Conservation (phyloP, 441 rosid species). For the Pelargonium citronellum region DNA sequence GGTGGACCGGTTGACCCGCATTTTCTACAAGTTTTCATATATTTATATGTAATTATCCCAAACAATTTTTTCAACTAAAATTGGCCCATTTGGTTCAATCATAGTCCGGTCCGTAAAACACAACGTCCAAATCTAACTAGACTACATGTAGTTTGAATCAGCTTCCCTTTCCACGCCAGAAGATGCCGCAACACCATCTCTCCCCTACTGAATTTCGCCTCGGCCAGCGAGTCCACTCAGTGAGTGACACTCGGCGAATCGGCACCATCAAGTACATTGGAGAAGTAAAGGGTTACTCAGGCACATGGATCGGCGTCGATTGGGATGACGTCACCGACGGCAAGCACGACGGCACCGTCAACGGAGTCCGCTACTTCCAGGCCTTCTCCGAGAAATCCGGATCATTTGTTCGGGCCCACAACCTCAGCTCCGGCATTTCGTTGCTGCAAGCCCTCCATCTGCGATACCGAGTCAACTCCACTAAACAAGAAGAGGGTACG, state of each 20-base stretch:
- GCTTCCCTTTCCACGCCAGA: no score
- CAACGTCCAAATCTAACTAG: no score
- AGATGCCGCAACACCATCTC: background rate
- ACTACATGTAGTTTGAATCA: no score
- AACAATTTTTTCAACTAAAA: no score
- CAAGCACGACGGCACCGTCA: conserved; percentile 69
- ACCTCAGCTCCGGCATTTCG: conserved; percentile 56
- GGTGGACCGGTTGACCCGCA: no score
- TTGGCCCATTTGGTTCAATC: no score
- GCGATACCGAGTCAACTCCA: conserved; percentile 52
- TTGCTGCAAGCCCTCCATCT: conserved; percentile 58
- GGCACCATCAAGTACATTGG: conserved; percentile 72
- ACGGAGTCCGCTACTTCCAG: conserved; percentile 61
- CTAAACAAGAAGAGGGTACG: conserved; percentile 67
- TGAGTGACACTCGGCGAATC: conserved; percentile 50
- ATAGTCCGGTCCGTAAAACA: no score
- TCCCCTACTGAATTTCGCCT: conserved; percentile 23
- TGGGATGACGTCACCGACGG: conserved; percentile 68
- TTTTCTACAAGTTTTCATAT: no score
- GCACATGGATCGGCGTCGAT: conserved; percentile 73
- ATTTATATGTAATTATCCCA: no score
- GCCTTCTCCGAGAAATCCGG: conserved; percentile 54
- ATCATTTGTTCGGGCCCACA: conserved; percentile 59
- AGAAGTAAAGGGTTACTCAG: conserved; percentile 50
- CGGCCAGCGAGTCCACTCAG: conserved; percentile 67